Evolutionary conservation across 2,329 filamentous ascomycete species (phyloP).

Genomic region (Xylaria sp.): DNA sequence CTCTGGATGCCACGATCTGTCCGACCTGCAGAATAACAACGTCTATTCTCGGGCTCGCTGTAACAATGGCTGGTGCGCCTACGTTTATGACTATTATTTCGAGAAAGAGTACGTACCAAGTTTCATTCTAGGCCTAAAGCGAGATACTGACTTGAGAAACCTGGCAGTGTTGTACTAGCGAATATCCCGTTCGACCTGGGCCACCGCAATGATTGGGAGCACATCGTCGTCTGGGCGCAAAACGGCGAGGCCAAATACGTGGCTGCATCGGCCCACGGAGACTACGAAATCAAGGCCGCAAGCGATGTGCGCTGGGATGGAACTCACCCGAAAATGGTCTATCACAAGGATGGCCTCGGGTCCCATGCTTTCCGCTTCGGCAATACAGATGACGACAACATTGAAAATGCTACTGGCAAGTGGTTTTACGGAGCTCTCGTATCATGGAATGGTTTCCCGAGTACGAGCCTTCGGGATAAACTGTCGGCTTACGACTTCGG

Average conservation of each 20-base stretch:
- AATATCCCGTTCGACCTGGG: conserved; percentile 48
- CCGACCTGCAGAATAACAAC: conserved; percentile 54
- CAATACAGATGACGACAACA: conserved; percentile 45
- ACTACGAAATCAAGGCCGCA: conserved; percentile 44
- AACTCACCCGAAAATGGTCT: conserved; percentile 49
- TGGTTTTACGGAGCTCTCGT: conserved; percentile 49
- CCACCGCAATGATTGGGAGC: conserved; percentile 55
- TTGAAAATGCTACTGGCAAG: conserved; percentile 47
- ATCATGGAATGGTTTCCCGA: conserved; percentile 48
- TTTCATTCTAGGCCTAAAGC: not conserved
- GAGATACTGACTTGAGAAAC: conserved; percentile 10
- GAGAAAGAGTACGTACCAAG: conserved; percentile 53
- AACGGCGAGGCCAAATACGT: conserved; percentile 45
- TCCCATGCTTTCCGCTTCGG: conserved; percentile 49
- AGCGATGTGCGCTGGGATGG: conserved; percentile 48
- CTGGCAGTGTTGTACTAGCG: conserved; percentile 44
- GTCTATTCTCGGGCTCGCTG: conserved; percentile 57
- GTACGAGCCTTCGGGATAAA: conserved; percentile 43
- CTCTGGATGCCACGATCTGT: conserved; percentile 50
- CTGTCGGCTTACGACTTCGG: conserved; percentile 47
- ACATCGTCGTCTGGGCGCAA: conserved; percentile 49
- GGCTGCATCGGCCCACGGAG: conserved; percentile 47
- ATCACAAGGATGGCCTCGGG: conserved; percentile 48
- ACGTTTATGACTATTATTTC: conserved; percentile 60
- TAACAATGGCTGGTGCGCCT: conserved; percentile 58